Base-by-base conservation (phyloP, 176 grass and related monocot species). In the Canna indica region DNA sequence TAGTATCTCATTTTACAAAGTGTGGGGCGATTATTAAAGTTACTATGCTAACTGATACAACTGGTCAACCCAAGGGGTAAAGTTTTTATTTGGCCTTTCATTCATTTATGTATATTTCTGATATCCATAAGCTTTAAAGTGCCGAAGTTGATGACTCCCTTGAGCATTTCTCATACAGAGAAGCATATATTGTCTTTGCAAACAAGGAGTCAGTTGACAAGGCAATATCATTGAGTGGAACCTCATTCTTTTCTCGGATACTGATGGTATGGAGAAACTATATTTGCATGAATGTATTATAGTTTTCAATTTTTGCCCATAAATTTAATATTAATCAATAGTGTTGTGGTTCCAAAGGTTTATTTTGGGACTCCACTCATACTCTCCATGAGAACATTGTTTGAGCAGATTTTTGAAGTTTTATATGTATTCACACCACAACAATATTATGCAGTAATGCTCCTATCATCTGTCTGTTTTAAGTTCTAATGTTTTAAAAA, bases 61-160 rank as follows among this genome's bases (percentile, higher is more conserved):
- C 91, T 68, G 88, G 78, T 60, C 83, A 86, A 68, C 88, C 83
- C 47, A 96, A 96, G 83, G 91, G 91, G 85, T 95, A 86, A 71
- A n/a, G 3, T 24, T 69, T 29, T 17, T 5, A 36, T 73, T 39
- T 4, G 4, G 13, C 36, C 71, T 54, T 28, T 69, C 18, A 12
- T 31, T 57, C 17, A 22, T 27, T 25, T 45, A 75, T 59, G n/a
- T 73, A 27, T 52, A 15, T 2, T 39, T 28, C 56, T 73, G 45
- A 1, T 66, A 38, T 24, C 34, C 5, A 26, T 66, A 1, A 12
- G 5, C 18, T 36, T 31, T 77, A 33, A 57, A 22, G 33, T 77
- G 45, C 72, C 18, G 39, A 28, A 60, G 27, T 78, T 5, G 17
- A 46, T 81, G 60, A 76, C 73, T 44, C 36, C 36, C 63, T 11